A percentile compares a stretch with the other conserved stretches of the same genome.
phyloP scores from a whole-genome alignment of 495 filamentous ascomycete species.

The Aspergillus wentii region DNA sequence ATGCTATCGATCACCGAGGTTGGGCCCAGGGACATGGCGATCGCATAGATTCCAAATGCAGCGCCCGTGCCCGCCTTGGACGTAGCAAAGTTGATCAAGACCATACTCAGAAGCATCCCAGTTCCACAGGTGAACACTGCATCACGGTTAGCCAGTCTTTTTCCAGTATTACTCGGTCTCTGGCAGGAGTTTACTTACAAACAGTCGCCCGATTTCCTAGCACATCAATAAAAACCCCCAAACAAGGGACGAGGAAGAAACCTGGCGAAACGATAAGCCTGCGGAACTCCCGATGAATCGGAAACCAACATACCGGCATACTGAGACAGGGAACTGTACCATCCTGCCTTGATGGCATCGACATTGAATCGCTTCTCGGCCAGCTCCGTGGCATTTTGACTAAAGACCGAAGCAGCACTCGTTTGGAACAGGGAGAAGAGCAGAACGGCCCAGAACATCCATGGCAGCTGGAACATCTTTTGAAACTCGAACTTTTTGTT shows the following conservation, averaged over 20 bases:
- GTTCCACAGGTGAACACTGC: conserved; percentile 32
- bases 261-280: conserved; percentile 7
- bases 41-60: conserved; percentile 39
- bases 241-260: conserved; percentile 36
- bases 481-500: conserved; percentile 40
- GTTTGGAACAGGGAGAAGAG: conserved; percentile 42
- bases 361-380: conserved; percentile 39
- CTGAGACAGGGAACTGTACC: conserved; percentile 38
- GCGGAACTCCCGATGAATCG: no score
- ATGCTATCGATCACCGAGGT: conserved; percentile 41
- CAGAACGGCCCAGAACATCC: conserved; percentile 39
- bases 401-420: conserved; percentile 32
- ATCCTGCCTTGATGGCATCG: conserved; percentile 35
- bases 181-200: conserved; percentile 28
- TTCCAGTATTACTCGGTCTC: no score
- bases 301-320: conserved; percentile 30
- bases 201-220: conserved; percentile 36
- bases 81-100: conserved; percentile 30
- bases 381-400: conserved; percentile 39
- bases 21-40: conserved; percentile 34
- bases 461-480: conserved; percentile 39
- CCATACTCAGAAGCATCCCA: conserved; percentile 37
- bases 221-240: conserved; percentile 42
- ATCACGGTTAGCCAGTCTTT: no score
- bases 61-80: conserved; percentile 32